These are phyloP conservation scores for Rhinocladiella similis DNA, from an alignment of 2,329 filamentous ascomycete genomes.

Conservation along the genomic window DNA sequence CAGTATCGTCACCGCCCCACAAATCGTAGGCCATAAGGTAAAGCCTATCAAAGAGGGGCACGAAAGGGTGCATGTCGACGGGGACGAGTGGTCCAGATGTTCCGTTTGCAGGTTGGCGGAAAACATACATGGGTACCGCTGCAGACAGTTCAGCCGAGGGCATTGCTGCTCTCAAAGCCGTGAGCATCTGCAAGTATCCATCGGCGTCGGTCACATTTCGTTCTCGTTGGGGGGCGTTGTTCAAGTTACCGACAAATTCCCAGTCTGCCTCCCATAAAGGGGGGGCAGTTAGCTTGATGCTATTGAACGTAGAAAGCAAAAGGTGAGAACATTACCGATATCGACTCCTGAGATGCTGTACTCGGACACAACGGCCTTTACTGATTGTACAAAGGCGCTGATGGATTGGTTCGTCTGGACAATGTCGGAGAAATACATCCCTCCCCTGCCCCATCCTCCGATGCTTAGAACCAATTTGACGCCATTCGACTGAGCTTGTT, in stretches of 20 bases:
- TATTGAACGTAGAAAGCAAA: too few relatives aligned
- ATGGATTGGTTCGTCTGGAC: not conserved
- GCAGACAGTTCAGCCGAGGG: not conserved
- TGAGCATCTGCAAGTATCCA: conserved; percentile 1
- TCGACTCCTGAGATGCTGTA: conserved; percentile 4
- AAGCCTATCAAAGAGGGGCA: not conserved
- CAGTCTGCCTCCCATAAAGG: not conserved
- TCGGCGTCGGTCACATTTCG: not conserved
- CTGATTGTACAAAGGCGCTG: not conserved
- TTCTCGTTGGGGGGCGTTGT: not conserved
- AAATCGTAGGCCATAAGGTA: conserved; percentile 9
- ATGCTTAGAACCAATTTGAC: conserved; percentile 5
- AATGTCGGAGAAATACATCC: conserved; percentile 3
- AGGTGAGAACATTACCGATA: not conserved
- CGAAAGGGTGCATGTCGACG: conserved; percentile 4
- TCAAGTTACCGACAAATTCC: conserved; percentile 1
- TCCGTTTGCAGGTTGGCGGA: not conserved
- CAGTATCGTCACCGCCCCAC: not conserved
- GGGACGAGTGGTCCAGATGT: not conserved
- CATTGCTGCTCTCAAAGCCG: conserved; percentile 1
- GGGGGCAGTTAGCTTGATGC: too few relatives aligned
- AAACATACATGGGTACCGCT: conserved; percentile 1
- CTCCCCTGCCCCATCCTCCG: not conserved
- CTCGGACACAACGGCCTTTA: not conserved
- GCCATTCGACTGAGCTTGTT: not conserved